Conservation (phyloP, 805 yeast genomes). For the Nakazawaea populi region DNA sequence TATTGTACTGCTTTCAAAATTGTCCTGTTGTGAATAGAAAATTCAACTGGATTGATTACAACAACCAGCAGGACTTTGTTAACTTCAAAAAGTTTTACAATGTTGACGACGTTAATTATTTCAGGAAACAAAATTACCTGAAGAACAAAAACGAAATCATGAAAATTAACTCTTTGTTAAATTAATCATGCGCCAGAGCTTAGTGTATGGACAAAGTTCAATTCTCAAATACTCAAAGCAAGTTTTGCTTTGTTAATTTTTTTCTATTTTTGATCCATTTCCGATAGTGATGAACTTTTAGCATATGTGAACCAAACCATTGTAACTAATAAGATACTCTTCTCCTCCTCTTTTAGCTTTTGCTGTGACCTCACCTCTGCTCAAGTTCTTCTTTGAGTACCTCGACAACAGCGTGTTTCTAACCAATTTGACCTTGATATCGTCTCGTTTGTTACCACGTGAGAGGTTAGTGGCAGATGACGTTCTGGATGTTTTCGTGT, state of each 20-base stretch:
- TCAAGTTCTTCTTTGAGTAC: neutral
- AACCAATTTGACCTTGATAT: neutral
- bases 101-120: neutral
- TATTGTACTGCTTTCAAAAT: constrained; percentile 1
- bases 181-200: neutral
- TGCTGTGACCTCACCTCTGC: neutral
- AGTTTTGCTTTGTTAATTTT: neutral
- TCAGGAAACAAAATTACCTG: constrained; percentile 5
- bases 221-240: too few species aligned
- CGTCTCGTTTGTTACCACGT: neutral
- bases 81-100: constrained; percentile 7
- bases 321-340: neutral
- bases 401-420: neutral
- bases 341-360: neutral
- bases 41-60: neutral
- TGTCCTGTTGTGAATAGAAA: neutral
- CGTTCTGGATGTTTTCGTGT: neutral
- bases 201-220: too few species aligned
- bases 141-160: constrained; percentile 6
- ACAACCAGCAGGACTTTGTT: constrained; percentile 1
- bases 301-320: constrained; percentile 1
- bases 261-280: neutral
- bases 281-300: neutral
- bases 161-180: constrained; percentile 9
- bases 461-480: neutral